A percentile compares a stretch with the other conserved stretches of the same genome.
Evolutionary conservation across 352 stramenopile species (phyloP).

Genomic region (Phytophthora ohioensis): DNA sequence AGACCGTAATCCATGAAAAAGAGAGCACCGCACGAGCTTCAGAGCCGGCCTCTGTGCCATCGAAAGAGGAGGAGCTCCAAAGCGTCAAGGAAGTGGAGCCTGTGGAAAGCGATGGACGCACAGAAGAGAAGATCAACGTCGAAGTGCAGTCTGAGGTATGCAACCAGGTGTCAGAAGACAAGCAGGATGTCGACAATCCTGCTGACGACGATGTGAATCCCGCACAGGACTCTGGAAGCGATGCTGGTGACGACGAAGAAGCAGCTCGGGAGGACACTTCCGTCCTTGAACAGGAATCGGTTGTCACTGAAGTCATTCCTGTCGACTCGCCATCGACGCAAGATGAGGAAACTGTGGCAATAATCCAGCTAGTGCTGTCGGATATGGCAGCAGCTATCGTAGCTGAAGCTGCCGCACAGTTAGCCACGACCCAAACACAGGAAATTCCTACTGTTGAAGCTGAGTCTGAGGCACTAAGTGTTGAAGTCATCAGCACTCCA

Average conservation of each 20-base stretch:
- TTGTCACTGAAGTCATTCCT: slow-evolving; percentile 2
- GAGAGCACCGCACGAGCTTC: slow-evolving; percentile 14
- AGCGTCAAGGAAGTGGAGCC: slow-evolving; percentile 26
- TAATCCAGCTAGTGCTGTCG: slow-evolving; percentile 25
- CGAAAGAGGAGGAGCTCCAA: slow-evolving; percentile 17
- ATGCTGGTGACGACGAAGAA: slow-evolving; percentile 22
- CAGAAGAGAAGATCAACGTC: slow-evolving; percentile 13
- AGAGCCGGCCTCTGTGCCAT: background rate
- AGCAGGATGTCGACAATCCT: slow-evolving; percentile 34
- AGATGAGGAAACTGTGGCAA: slow-evolving; percentile 21
- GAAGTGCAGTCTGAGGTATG: slow-evolving; percentile 38
- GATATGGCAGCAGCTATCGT: slow-evolving; percentile 28
- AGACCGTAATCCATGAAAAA: slow-evolving; percentile 19
- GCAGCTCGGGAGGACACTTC: slow-evolving; percentile 11
- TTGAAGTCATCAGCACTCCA: background rate
- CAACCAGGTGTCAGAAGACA: slow-evolving; percentile 37
- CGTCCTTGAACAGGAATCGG: slow-evolving; percentile 1
- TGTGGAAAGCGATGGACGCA: slow-evolving; percentile 13
- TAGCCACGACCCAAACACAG: slow-evolving; percentile 1
- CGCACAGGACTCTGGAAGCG: slow-evolving; percentile 29
- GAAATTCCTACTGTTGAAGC: slow-evolving; percentile 1
- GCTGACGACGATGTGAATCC: slow-evolving; percentile 37
- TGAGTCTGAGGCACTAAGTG: slow-evolving; percentile 4
- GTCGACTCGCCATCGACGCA: background rate
- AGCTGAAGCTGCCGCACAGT: slow-evolving; percentile 10